Percentiles rank a stretch among this genome's conserved stretches.
Conservation (phyloP, 495 filamentous ascomycete species). For the Neurospora hispaniola region DNA sequence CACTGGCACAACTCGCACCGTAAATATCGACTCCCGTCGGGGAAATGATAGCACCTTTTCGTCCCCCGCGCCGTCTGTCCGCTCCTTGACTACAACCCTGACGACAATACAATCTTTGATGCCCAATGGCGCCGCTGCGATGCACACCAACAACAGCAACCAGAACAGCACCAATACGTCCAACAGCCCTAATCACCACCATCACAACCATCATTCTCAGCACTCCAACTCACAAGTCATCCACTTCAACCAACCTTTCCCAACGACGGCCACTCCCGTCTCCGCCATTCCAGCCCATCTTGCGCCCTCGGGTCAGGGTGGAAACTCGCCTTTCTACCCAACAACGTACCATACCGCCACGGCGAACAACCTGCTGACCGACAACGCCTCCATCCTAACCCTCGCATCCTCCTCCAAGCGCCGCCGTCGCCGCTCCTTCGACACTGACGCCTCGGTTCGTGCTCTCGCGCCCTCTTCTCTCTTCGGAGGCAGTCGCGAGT, state of each 20-base stretch:
- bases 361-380: conserved; percentile 83
- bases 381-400: conserved; percentile 92
- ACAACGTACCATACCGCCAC: conserved; percentile 81
- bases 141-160: conserved; percentile 51
- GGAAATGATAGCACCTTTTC: conserved; percentile 87
- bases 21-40: conserved; percentile 50
- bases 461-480: conserved; percentile 85
- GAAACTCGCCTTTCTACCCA: conserved; percentile 42
- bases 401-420: conserved; percentile 93
- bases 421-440: conserved; percentile 76
- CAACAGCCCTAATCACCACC: conserved; percentile 24
- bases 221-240: conserved; percentile 43
- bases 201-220: conserved; percentile 22
- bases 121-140: conserved; percentile 52
- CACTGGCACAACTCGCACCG: conserved; percentile 53
- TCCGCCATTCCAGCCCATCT: conserved; percentile 78
- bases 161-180: conserved; percentile 21
- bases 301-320: conserved; percentile 35
- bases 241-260: conserved; percentile 90
- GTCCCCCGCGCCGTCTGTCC: conserved; percentile 82
- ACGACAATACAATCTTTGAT: conserved; percentile 90
- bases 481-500: conserved; percentile 83
- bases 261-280: conserved; percentile 51
- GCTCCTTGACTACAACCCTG: conserved; percentile 85
- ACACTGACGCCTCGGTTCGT: conserved; percentile 92